Base-by-base conservation (phyloP, 495 filamentous ascomycete genomes). In the Pyronema omphalodes region DNA sequence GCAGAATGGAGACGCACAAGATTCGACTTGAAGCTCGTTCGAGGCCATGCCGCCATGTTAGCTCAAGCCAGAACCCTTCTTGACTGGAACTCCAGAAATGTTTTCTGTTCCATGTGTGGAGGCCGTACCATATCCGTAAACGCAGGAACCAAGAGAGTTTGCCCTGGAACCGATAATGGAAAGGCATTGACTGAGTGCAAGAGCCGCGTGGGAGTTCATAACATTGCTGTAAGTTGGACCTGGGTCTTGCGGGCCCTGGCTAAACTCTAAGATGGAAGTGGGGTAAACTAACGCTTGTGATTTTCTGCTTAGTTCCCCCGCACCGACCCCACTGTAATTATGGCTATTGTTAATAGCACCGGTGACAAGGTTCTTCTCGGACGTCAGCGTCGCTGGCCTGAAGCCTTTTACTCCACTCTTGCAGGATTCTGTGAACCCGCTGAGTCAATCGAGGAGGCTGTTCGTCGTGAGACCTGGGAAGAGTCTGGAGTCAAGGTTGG, bases 401-500 rank as follows among this genome's bases (percentile, higher is more conserved):
- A 50, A 34, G 69, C 79, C 59, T 94, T 84, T 84, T 96, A 87
- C 71, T 80, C 74, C 52, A 93, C 88, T 1, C 77, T 98, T 2
- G 91, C 91, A 0, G 93, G 91, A 0, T 98, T 98, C 68, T 80
- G 88, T 55, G 91, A 98, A 68, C 91, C 91, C 6, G 93, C 83
- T 1, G 91, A 98, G 72, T 84, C 78, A 8, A 81, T 96, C 54
- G 93, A 96, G 64, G 93, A 95, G 68, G 88, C 91, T 5, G 89
- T 96, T 0, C 79, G 93, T 0, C 75, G 91, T 49, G 93, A 98
- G 68, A 87, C 94, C 0, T 96, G 87, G 86, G 91, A 98, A 64
- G 91, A 98, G 66, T 77, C 81, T 41, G 91, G 91, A 3, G 84
- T 96, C 12, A 73, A 69, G 7, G 75, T 94, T 1, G 88, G 86